Percentiles rank a stretch among this genome's conserved stretches.
Conservation (phyloP, 805 yeast species). For the Maudiozyma saulgeensis region DNA sequence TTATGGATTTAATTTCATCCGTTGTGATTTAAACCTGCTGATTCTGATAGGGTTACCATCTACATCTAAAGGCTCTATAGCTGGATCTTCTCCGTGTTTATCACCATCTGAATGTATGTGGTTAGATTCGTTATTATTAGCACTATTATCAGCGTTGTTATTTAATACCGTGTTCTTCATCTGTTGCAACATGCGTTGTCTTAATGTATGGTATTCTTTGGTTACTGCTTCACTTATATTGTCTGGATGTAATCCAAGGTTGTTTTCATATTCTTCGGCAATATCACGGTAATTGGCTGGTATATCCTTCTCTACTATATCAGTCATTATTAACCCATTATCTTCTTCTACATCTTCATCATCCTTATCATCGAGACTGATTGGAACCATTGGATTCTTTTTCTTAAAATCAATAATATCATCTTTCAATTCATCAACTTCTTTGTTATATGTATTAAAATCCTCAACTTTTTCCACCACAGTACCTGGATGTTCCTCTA, state of each 20-base stretch:
- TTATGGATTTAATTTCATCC: constrained; percentile 2
- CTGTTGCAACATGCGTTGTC: constrained; percentile 40
- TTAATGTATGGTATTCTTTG: constrained; percentile 45
- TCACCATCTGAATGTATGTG: constrained; percentile 21
- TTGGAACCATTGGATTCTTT: constrained; percentile 10
- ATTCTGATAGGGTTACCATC: constrained; percentile 47
- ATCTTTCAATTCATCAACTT: constrained; percentile 31
- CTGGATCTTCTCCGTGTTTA: constrained; percentile 36
- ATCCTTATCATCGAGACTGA: not conserved
- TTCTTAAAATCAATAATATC: constrained; percentile 20
- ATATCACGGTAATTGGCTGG: constrained; percentile 17
- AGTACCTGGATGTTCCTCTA: constrained; percentile 42
- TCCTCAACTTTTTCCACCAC: constrained; percentile 46
- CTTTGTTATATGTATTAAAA: constrained; percentile 41
- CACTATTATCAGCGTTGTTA: constrained; percentile 26
- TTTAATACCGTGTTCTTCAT: constrained; percentile 10
- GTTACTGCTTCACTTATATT: constrained; percentile 41
- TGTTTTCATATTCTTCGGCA: constrained; percentile 14
- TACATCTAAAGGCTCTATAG: constrained; percentile 57
- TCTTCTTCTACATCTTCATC: constrained; percentile 19
- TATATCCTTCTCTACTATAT: constrained; percentile 26
- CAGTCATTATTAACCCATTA: constrained; percentile 12
- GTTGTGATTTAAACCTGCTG: constrained; percentile 62
- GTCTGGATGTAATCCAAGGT: constrained; percentile 16
- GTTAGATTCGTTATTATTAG: not conserved